Base-by-base conservation (phyloP, 805 yeast species). In the Zygosaccharomyces bailii region DNA sequence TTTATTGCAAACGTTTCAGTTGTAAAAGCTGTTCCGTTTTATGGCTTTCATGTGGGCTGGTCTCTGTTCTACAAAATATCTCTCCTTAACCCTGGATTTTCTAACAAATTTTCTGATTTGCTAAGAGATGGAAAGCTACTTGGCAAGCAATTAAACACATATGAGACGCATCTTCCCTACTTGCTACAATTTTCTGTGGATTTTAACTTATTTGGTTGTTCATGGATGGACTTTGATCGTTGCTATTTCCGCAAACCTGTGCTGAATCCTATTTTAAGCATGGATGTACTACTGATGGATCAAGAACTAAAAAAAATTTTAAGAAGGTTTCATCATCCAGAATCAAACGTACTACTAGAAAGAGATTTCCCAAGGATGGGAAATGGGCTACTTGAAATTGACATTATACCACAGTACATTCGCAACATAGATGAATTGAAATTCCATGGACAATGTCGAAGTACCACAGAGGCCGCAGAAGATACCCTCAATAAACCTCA, bases 131-230 rank as follows among this genome's bases (percentile, higher is more conserved):
- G 82, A 0, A 64, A 63, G 3, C 55, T 77, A 1, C 52, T 67
- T 31, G 72, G 70, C 2, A 57, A 56, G 16, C 46, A 55, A 0
- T 50, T 68, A 10, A 82, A 80, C 36, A 78, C 82, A 0, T 86
- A 70, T 60, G 99, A 93, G 56, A 71, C 89, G 0, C 98, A 93
- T 57, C 73, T 91, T 9, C 89, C 96, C 0, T 84, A 71, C 53
- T 57, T 77, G 1, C 62, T 87, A 5, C 97, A 93, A 57, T 88
- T 91, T 57, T 61, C 87, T 20, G 72, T 85, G 0, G 99, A 93
- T 59, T 88, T 75, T 64, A 90, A 91, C 57, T 63, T 91, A 23
- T 86, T 74, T 58, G 95, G 96, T 1, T 86, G 96, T 62, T 80
- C 82, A 4, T 86, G 95, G 91, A 48, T 90, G 17, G 66, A 73